Conservation (phyloP, 495 filamentous ascomycete species). For the Penicillium robsamsonii region DNA sequence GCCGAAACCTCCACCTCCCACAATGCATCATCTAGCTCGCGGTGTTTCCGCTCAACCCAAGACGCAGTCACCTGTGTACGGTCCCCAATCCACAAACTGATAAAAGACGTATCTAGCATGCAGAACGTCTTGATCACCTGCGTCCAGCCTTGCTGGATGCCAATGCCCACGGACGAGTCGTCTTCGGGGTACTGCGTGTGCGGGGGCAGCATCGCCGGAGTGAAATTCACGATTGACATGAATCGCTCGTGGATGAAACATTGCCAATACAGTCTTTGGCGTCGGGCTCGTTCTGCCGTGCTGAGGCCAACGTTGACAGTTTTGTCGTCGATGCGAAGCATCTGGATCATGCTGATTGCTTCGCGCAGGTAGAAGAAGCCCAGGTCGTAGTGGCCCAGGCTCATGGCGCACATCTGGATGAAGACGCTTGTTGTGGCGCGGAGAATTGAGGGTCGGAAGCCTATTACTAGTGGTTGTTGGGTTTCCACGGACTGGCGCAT, state of each 20-base stretch:
- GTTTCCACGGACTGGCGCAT: constrained; percentile 27
- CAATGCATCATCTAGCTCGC: constrained; percentile 24
- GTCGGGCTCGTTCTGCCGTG: constrained; percentile 22
- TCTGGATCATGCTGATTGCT: constrained; percentile 30
- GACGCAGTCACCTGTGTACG: constrained; percentile 22
- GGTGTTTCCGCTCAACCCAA: constrained; percentile 32
- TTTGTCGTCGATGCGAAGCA: constrained; percentile 25
- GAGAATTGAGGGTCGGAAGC: constrained; percentile 20
- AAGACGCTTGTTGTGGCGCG: constrained; percentile 23
- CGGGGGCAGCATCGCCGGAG: constrained; percentile 22
- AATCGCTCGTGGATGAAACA: constrained; percentile 37
- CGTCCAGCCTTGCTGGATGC: constrained; percentile 24
- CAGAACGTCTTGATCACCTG: constrained; percentile 27
- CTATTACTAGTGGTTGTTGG: constrained; percentile 20
- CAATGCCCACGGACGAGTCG: constrained; percentile 14
- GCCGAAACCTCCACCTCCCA: constrained; percentile 30
- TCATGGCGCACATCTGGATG: constrained; percentile 30
- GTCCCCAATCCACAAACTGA: constrained; percentile 29
- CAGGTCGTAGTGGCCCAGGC: constrained; percentile 26
- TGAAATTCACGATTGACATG: constrained; percentile 27
- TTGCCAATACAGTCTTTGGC: constrained; percentile 32
- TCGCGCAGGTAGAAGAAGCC: constrained; percentile 34
- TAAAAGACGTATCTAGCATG: constrained; percentile 24
- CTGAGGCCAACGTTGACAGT: constrained; percentile 15
- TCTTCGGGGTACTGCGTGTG: constrained; percentile 23